A percentile compares a stretch with the other conserved stretches of the same genome.
phyloP scores from a whole-genome alignment of 1,284 basidiomycete genomes.

The Marasmius oreades region DNA sequence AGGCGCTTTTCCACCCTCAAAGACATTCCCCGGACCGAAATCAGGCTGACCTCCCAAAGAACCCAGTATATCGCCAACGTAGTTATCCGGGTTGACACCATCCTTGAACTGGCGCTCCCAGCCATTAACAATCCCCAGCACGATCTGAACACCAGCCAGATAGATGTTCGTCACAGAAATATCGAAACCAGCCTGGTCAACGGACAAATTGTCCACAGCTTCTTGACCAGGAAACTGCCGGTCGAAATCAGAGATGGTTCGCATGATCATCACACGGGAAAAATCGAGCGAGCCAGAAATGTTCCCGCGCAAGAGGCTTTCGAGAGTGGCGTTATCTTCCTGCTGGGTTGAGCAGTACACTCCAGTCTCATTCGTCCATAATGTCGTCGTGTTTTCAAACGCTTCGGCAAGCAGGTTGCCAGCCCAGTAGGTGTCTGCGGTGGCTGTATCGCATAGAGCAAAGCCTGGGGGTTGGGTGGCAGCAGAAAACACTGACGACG shows the following conservation, averaged over 20 bases:
- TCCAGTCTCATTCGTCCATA: constrained; percentile 37
- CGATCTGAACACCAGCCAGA: constrained; percentile 18
- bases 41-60: not conserved
- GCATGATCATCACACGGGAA: constrained; percentile 40
- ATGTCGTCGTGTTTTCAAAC: constrained; percentile 38
- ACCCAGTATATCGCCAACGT: not conserved
- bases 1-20: not conserved
- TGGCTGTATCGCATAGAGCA: constrained; percentile 34
- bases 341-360: constrained; percentile 43
- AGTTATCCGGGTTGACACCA: not conserved
- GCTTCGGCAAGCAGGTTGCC: constrained; percentile 35
- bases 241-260: constrained; percentile 44
- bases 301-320: constrained; percentile 38
- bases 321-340: constrained; percentile 48
- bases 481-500: constrained; percentile 26
- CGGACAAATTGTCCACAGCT: constrained; percentile 6
- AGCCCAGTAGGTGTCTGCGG: constrained; percentile 41
- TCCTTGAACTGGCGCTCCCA: constrained; percentile 18
- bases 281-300: constrained; percentile 39
- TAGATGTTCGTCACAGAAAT: constrained; percentile 16
- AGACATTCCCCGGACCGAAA: not conserved
- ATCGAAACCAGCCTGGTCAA: constrained; percentile 9
- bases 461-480: constrained; percentile 35
- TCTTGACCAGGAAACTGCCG: constrained; percentile 29
- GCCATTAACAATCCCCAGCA: constrained; percentile 16